Evolutionary conservation across 208 protist genomes (phyloP).

Genomic region (Angomonas ambiguus): DNA sequence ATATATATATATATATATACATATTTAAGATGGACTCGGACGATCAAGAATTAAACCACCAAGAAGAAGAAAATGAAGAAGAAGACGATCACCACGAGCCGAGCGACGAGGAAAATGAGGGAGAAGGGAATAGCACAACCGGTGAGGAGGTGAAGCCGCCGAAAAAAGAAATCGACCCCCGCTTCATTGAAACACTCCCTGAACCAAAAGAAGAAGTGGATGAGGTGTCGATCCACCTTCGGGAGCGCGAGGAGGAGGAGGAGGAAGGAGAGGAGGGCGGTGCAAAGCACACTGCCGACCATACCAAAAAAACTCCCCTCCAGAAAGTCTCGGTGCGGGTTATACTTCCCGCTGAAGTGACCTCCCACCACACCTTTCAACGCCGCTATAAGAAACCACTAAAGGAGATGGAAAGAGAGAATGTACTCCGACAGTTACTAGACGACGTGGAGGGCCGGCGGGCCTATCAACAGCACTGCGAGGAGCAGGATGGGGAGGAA

Average conservation of each 20-base stretch:
- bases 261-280: background rate
- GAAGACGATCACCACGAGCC: conserved; percentile 8
- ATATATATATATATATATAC: background rate
- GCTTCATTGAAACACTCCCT: conserved; percentile 2
- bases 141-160: conserved; percentile 1
- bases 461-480: conserved; percentile 15
- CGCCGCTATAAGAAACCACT: conserved; percentile 18
- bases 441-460: conserved; percentile 12
- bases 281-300: background rate
- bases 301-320: background rate
- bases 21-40: conserved; percentile 15
- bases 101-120: background rate
- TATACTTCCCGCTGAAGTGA: conserved; percentile 14
- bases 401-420: conserved; percentile 13
- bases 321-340: conserved; percentile 8
- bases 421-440: conserved; percentile 28
- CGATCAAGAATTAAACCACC: conserved; percentile 7
- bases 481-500: conserved; percentile 11
- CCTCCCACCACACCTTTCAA: conserved; percentile 19
- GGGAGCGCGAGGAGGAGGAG: no score
- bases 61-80: conserved; percentile 28
- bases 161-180: background rate
- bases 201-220: conserved; percentile 19
- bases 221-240: no score
- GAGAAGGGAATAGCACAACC: no score